phyloP scores from a whole-genome alignment of 306 rosid species.

The Cucurbita ficifolia region DNA sequence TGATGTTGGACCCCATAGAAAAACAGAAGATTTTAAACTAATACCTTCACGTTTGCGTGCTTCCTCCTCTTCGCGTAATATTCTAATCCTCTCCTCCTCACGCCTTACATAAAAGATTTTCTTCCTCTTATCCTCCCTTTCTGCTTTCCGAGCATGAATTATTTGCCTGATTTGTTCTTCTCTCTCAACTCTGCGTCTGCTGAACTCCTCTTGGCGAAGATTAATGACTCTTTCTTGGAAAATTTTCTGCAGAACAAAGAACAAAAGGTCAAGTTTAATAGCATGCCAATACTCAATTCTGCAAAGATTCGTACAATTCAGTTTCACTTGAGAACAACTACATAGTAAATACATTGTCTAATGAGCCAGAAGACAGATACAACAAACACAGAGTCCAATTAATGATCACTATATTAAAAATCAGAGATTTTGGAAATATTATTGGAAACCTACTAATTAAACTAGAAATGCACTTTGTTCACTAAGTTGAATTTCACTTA shows the following conservation, averaged over 20 bases:
- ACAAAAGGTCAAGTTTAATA: background rate
- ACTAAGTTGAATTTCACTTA: background rate
- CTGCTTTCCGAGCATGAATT: slow-evolving; percentile 47
- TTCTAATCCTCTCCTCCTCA: slow-evolving; percentile 68
- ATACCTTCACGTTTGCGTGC: slow-evolving; percentile 70
- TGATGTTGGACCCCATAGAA: background rate
- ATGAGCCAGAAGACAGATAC: background rate
- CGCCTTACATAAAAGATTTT: slow-evolving; percentile 47
- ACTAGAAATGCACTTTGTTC: background rate
- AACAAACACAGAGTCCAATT: background rate
- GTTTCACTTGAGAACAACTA: background rate
- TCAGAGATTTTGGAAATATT: background rate
- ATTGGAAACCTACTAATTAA: background rate
- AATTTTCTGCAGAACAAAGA: slow-evolving; percentile 25
- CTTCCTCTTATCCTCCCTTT: slow-evolving; percentile 64
- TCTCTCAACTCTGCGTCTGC: slow-evolving; percentile 48
- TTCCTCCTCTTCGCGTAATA: slow-evolving; percentile 69
- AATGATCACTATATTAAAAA: background rate
- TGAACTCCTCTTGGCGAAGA: slow-evolving; percentile 54
- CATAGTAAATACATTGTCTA: background rate
- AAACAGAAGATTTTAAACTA: background rate
- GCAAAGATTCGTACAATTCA: background rate
- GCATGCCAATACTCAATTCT: background rate
- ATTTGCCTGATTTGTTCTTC: slow-evolving; percentile 55
- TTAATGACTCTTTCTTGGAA: slow-evolving; percentile 50